phyloP scores from a whole-genome alignment of 305 asterid species.

The Plantago coronopus region DNA sequence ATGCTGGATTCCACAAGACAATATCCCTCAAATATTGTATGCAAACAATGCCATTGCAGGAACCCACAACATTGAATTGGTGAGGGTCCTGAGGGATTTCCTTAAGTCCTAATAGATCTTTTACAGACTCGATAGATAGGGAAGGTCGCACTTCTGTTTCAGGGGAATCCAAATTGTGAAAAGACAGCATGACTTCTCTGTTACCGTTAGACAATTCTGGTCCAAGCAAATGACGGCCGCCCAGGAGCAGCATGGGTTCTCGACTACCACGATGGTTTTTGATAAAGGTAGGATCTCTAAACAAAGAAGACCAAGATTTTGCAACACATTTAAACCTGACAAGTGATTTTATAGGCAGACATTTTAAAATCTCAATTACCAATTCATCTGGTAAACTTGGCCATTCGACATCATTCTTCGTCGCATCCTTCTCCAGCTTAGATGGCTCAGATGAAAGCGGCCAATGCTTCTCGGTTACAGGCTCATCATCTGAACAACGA shows the following conservation, averaged over 20 bases:
- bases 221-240: not conserved
- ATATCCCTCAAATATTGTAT: not conserved
- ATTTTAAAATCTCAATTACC: not conserved
- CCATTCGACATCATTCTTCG: not conserved
- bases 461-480: no score
- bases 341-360: not conserved
- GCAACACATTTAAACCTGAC: not conserved
- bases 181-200: not conserved
- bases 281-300: not conserved
- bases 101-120: no score
- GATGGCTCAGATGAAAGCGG: not conserved
- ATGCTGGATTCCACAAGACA: not conserved
- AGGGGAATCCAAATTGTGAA: conserved; percentile 1
- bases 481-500: no score
- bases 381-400: not conserved
- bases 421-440: not conserved
- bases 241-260: not conserved
- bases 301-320: not conserved
- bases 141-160: not conserved
- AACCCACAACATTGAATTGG: not conserved
- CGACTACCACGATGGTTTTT: not conserved
- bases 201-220: no score
- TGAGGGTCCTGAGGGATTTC: no score
- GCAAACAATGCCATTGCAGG: conserved; percentile 3
- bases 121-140: not conserved